phyloP scores from a whole-genome alignment of 352 stramenopile genomes.

The Poterioochromonas sp. region DNA sequence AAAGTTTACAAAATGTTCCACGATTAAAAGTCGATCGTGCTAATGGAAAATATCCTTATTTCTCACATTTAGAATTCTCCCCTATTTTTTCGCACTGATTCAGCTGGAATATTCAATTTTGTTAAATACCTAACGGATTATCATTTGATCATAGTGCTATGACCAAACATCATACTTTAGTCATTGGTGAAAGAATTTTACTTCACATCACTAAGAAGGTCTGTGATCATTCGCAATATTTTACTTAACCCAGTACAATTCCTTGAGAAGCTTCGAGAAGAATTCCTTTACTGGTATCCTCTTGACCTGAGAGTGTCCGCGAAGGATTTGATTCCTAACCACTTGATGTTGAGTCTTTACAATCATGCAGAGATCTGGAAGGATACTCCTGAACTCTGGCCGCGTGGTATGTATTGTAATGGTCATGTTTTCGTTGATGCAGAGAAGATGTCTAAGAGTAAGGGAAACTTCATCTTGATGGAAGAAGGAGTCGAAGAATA shows the following conservation, averaged over 20 bases:
- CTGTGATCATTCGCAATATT: no score
- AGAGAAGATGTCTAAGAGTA: conserved; percentile 99
- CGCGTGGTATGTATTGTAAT: conserved; percentile 95
- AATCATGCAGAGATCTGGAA: conserved; percentile 96
- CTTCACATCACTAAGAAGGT: no score
- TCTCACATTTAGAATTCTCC: no score
- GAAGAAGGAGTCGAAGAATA: conserved; percentile 91
- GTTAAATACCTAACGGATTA: no score
- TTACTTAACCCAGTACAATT: conserved; percentile 87
- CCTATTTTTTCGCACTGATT: no score
- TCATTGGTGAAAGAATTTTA: no score
- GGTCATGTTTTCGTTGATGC: conserved; percentile 89
- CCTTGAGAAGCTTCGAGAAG: conserved; percentile 81
- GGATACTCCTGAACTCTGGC: conserved; percentile 93
- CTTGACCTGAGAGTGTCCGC: conserved; percentile 94
- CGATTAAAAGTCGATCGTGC: no score
- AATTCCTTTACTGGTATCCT: conserved; percentile 99
- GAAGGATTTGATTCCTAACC: conserved; percentile 92
- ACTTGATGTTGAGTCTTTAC: conserved; percentile 99
- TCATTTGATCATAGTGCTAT: no score
- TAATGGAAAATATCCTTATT: no score
- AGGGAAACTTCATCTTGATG: conserved; percentile 98
- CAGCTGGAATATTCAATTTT: no score
- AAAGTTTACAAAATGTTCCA: no score
- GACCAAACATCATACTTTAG: no score